A percentile compares a stretch with the other conserved stretches of the same genome.
Conservation (phyloP, 1,284 basidiomycete genomes). For the Sphagnurus paluster region DNA sequence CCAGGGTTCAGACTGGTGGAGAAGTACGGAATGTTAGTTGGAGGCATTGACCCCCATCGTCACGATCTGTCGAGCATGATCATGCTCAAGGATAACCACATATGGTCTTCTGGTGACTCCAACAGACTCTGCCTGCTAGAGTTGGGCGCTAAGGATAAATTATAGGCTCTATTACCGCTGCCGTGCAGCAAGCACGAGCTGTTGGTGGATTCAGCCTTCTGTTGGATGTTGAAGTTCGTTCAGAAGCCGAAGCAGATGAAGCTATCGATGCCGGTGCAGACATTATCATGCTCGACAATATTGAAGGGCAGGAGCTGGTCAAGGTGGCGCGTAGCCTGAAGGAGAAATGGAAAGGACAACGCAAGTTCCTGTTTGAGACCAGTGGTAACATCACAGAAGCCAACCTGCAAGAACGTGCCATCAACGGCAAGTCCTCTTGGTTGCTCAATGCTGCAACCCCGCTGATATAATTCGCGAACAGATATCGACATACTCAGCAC, state of each 20-base stretch:
- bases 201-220: slow-evolving; percentile 93
- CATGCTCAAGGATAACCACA: slow-evolving; percentile 99
- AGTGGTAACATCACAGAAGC: slow-evolving; percentile 91
- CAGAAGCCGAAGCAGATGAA: slow-evolving; percentile 90
- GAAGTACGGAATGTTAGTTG: slow-evolving; percentile 99
- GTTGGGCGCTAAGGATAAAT: slow-evolving; percentile 3
- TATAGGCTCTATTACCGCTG: slow-evolving; percentile 85
- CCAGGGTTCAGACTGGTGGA: slow-evolving; percentile 93
- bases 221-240: slow-evolving; percentile 93
- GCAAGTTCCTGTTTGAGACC: slow-evolving; percentile 87
- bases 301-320: slow-evolving; percentile 76
- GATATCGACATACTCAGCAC: slow-evolving; percentile 95
- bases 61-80: slow-evolving; percentile 98
- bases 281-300: slow-evolving; percentile 98
- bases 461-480: slow-evolving; percentile 29
- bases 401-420: slow-evolving; percentile 74
- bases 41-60: slow-evolving; percentile 96
- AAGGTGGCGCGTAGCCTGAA: slow-evolving; percentile 70
- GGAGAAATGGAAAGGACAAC: slow-evolving; percentile 74
- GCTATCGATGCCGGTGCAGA: slow-evolving; percentile 96
- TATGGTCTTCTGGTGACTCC: slow-evolving; percentile 87
- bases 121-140: not conserved
- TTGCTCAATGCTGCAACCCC: not conserved
- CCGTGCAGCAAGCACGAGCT: slow-evolving; percentile 81
- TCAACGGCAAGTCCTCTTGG: slow-evolving; percentile 67